phyloP scores from a whole-genome alignment of 1,139 yeast species.

The Lodderomyces metapsilosis region DNA sequence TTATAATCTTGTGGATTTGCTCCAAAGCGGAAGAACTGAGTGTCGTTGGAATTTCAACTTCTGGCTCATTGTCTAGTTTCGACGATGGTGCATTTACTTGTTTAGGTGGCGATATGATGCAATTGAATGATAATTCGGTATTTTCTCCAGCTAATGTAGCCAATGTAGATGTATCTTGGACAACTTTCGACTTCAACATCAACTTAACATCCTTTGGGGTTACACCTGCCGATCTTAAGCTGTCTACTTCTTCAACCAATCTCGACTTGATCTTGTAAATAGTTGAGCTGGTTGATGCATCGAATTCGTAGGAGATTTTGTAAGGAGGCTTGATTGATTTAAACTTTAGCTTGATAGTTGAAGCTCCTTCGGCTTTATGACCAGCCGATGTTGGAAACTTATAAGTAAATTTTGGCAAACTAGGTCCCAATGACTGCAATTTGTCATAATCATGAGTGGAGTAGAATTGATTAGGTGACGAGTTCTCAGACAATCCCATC shows the following conservation, averaged over 20 bases:
- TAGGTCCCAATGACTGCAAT: conserved; percentile 40
- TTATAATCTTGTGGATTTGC: conserved; percentile 28
- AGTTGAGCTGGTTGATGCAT: conserved; percentile 25
- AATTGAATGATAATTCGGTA: conserved; percentile 28
- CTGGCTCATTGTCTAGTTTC: conserved; percentile 6
- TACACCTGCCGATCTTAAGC: conserved; percentile 23
- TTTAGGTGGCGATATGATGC: conserved; percentile 32
- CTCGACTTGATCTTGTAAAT: conserved; percentile 34
- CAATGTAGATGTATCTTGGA: conserved; percentile 35
- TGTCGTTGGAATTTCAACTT: conserved; percentile 10
- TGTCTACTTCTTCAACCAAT: conserved; percentile 28
- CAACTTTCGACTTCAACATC: conserved; percentile 44
- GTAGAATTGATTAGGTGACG: conserved; percentile 27
- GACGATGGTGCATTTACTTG: conserved; percentile 1
- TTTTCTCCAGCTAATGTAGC: conserved; percentile 19
- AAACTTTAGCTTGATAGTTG: conserved; percentile 22
- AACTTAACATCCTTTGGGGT: conserved; percentile 34
- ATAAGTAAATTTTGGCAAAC: conserved; percentile 32
- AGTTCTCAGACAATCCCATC: conserved; percentile 25
- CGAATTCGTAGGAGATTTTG: conserved; percentile 32
- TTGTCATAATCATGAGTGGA: conserved; percentile 32
- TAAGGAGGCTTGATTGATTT: conserved; percentile 48
- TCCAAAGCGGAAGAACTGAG: conserved; percentile 30
- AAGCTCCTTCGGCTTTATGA: neutral
- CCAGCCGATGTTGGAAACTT: conserved; percentile 25